phyloP scores from a whole-genome alignment of 306 rosid species.

The Vigna nakashimae region DNA sequence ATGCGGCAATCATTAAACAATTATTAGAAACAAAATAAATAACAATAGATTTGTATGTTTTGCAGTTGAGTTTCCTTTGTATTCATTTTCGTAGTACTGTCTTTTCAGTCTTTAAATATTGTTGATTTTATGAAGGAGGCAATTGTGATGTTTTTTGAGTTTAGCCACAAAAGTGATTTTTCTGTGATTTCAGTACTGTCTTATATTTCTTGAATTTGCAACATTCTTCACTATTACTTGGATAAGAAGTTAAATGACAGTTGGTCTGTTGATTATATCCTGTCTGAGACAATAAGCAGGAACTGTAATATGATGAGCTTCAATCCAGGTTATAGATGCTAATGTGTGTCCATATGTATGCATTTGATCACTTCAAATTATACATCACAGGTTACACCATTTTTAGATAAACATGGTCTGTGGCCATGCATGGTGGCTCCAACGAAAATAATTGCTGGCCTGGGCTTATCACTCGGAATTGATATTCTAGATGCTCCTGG shows the following conservation, averaged over 20 bases:
- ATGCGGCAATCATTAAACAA: slow-evolving; percentile 5
- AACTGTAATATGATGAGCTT: slow-evolving; percentile 5
- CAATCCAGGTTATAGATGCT: not conserved
- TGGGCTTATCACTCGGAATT: slow-evolving; percentile 91
- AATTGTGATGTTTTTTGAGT: not conserved
- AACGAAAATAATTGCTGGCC: slow-evolving; percentile 94
- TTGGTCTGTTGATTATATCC: slow-evolving; percentile 8
- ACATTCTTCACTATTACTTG: not conserved
- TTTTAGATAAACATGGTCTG: slow-evolving; percentile 74
- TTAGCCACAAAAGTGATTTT: slow-evolving; percentile 11
- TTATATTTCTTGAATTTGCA: slow-evolving; percentile 9
- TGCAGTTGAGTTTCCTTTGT: not conserved
- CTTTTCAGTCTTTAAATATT: not conserved
- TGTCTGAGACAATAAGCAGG: not conserved
- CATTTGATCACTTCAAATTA: slow-evolving; percentile 17
- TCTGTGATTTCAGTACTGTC: slow-evolving; percentile 10
- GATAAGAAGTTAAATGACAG: not conserved
- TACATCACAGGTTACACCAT: slow-evolving; percentile 78
- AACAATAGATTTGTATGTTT: slow-evolving; percentile 19
- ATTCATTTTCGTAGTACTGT: not conserved
- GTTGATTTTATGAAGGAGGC: not conserved
- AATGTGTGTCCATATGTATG: slow-evolving; percentile 8
- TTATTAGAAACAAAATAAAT: slow-evolving; percentile 8
- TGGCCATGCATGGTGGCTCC: slow-evolving; percentile 99
- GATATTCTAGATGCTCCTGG: slow-evolving; percentile 97